Base-by-base conservation (phyloP, 805 yeast genomes). In the Candida ovalis region DNA sequence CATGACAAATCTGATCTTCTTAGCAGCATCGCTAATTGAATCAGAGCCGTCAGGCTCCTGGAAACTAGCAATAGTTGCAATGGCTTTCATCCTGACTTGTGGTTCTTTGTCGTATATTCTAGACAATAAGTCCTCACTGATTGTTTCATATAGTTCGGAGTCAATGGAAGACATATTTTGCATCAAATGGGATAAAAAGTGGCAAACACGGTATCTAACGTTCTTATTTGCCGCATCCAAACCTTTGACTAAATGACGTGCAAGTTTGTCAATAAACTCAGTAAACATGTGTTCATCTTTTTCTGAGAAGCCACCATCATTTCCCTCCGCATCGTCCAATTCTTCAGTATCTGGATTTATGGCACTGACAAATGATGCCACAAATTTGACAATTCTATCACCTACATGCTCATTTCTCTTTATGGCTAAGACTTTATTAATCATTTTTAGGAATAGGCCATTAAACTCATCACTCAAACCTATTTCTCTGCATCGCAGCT, bases 201-300 rank as follows among this genome's bases (percentile, higher is more conserved):
- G 96, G 35, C 86, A 84, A 8, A 82, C 86, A 51, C 97, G 74
- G 64, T 77, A 90, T 43, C 99, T 70, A 1, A 92, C 97, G 48
- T 76, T 78, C 58, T 79, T 82, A 60, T 87, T 86, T 55, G 78
- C 78, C 12, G 96, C 86, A 52, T 84, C 88, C 1, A 86, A 74
- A 1, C 97, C 97, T 49, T 82, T 73, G n/a, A 86, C 65, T 33
- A 90, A 67, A 63, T 87, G 92, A 19, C 78, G 73, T 2, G 88
- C 74, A 25, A 89, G 63, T 47, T 68, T 69, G 48, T 81, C 82
- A 12, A 85, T 75, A 58, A 89, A 86, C 19, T 73, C 67, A 2
- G 78, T 62, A 40, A 77, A 74, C 37, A 54, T 45, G n/a, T 18
- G 44, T n/a, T 70, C 75, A 13, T 65, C 69, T 4, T 58, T 64